Evolutionary conservation across 78 protist genomes (phyloP).

Genomic region (Blattamonas nauphoetae): DNA sequence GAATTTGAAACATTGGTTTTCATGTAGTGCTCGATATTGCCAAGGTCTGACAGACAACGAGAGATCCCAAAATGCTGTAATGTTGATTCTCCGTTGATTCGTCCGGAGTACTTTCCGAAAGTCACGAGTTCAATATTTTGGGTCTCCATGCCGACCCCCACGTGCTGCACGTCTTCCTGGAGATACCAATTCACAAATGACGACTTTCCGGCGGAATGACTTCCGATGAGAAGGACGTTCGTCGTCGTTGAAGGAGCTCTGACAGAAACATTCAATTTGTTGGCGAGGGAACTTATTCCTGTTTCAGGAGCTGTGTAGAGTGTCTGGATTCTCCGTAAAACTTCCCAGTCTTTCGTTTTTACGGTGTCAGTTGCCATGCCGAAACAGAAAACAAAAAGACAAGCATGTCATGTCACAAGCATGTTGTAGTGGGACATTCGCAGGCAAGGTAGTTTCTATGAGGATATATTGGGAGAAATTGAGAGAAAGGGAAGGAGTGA

Average conservation of each 20-base stretch:
- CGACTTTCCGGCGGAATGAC: conserved; percentile 44
- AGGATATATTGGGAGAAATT: too few relatives aligned
- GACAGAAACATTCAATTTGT: too few relatives aligned
- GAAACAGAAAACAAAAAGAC: too few relatives aligned
- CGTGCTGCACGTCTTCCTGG: conserved; percentile 28
- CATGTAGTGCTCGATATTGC: not conserved
- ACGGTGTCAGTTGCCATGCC: too few relatives aligned
- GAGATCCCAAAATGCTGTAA: not conserved
- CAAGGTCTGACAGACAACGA: not conserved
- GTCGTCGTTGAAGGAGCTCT: conserved; percentile 23
- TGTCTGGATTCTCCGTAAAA: too few relatives aligned
- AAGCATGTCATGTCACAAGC: too few relatives aligned
- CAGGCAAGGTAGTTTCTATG: too few relatives aligned
- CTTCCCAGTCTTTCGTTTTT: too few relatives aligned
- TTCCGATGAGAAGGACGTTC: conserved; percentile 34
- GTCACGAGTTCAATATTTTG: conserved; percentile 23
- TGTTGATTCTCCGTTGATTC: conserved; percentile 23
- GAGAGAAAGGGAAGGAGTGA: too few relatives aligned
- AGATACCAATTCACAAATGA: conserved; percentile 17
- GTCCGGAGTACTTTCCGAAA: not conserved
- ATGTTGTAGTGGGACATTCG: too few relatives aligned
- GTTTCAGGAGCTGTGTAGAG: too few relatives aligned
- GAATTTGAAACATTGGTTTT: conserved; percentile 11
- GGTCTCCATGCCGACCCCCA: conserved; percentile 46
- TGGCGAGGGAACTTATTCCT: too few relatives aligned